These are phyloP conservation scores for Gracilaria gracilis DNA, from an alignment of 23 red algal species.

Conservation along the genomic window DNA sequence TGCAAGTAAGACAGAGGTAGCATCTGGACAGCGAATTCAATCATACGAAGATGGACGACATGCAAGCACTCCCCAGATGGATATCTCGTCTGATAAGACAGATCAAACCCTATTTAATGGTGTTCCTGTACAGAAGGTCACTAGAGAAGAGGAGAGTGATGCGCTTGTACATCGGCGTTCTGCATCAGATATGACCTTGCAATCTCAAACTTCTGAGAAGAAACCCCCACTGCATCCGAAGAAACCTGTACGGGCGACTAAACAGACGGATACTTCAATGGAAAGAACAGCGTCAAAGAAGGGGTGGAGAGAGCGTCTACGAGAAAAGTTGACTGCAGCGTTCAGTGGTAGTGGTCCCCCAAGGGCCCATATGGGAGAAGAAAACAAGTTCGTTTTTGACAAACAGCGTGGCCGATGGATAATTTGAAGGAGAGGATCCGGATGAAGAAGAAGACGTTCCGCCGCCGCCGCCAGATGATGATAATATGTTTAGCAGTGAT, in stretches of 20 bases:
- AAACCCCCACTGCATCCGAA: slow-evolving; percentile 47
- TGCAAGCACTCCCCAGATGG: background rate
- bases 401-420: slow-evolving; percentile 77
- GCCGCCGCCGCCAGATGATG: slow-evolving; percentile 71
- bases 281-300: slow-evolving; percentile 23
- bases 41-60: background rate
- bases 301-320: slow-evolving; percentile 46
- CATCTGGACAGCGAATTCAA: background rate
- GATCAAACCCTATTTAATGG: slow-evolving; percentile 45
- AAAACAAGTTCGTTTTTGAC: slow-evolving; percentile 90
- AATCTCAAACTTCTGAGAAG: slow-evolving; percentile 59
- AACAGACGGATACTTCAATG: slow-evolving; percentile 20
- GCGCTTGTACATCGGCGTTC: slow-evolving; percentile 48
- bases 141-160: slow-evolving; percentile 29
- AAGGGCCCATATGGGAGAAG: slow-evolving; percentile 79
- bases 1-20: too few relatives aligned
- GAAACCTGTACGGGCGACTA: slow-evolving; percentile 14
- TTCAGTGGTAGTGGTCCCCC: slow-evolving; percentile 59
- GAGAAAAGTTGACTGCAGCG: slow-evolving; percentile 52
- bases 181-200: slow-evolving; percentile 57
- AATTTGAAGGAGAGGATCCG: slow-evolving; percentile 71
- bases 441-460: slow-evolving; percentile 65
- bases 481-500: slow-evolving; percentile 33
- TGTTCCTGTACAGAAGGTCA: slow-evolving; percentile 20
- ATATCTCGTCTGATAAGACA: background rate